Base-by-base conservation (phyloP, 2,329 filamentous ascomycete genomes). In the Herpomyces periplanetae region DNA sequence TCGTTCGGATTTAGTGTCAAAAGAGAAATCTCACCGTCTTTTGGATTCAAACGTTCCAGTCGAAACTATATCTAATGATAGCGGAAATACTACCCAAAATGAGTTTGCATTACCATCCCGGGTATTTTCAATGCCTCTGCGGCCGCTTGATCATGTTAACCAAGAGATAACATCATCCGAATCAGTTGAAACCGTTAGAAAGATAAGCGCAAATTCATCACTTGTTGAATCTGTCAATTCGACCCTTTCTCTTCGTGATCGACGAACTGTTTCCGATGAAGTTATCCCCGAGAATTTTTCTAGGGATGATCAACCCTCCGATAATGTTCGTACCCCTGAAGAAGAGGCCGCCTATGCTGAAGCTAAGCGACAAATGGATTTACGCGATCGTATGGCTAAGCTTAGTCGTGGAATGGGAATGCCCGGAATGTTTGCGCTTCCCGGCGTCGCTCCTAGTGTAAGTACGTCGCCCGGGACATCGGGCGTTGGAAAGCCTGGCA, bases 401-500 rank as follows among this genome's bases (percentile, higher is more conserved):
- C 80, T 96, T 63, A 85, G 75, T 28, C 75, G 75, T 21, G 75
- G 75, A 10, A 87, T 87, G 68, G 69, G 69, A 17, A 85, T 91
- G 62, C 58, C 69, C 34, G 68, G 69, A 30, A 80, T 91, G 58
- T 84, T 85, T 36, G 68, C 66, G 8, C 51, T 52, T 9, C 55
- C 59, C 13, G 52, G 50, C 14, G 56, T 55, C 23, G 52, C 69
- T 34, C 51, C 58, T 8, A 49, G 62, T 40, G 43, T 49, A 23
- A 40, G 39, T 3, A 29, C 17, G 10, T 10, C 5, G 6, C 5
- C 10, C 5, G 6, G 6, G 17, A 6, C 17, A 6, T 8, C 10
- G 17, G 9, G 10, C 6, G 6, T n/a, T n/a, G n/a, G 5, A 17
- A 17, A 12, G 10, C 6, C 6, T 5, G 6, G 9, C 17, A 17